phyloP scores from a whole-genome alignment of 257 asterid genomes.

The Cinchona pubescens region DNA sequence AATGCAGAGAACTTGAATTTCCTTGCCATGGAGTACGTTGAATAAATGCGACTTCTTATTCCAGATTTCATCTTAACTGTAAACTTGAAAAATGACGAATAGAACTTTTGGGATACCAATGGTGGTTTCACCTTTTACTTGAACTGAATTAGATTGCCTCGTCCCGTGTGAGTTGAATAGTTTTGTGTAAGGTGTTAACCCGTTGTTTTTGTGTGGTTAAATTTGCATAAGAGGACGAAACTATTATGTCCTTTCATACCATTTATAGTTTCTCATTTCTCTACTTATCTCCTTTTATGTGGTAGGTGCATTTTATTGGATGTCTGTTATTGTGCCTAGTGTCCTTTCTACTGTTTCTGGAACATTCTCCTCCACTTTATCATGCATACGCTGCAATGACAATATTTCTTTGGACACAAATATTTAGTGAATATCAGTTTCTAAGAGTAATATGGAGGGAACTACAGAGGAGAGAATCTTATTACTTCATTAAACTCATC shows the following conservation, averaged over 20 bases:
- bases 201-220: too few relatives aligned
- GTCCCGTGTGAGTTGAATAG: neutral
- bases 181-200: neutral
- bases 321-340: conserved; percentile 54
- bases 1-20: neutral
- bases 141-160: neutral
- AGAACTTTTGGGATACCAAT: neutral
- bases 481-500: conserved; percentile 46
- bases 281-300: conserved; percentile 13
- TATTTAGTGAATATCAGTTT: conserved; percentile 70
- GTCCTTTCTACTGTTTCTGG: conserved; percentile 59
- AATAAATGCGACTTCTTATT: too few relatives aligned
- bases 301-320: conserved; percentile 69
- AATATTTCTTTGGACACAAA: conserved; percentile 84
- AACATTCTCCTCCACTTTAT: conserved; percentile 86
- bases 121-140: neutral
- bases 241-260: neutral
- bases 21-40: neutral
- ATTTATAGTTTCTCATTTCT: neutral
- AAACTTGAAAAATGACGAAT: neutral
- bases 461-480: conserved; percentile 39
- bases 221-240: neutral
- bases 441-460: conserved; percentile 59
- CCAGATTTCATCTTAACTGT: neutral
- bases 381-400: conserved; percentile 85